Evolutionary conservation across 1,284 basidiomycete species (phyloP), one percentile per base, ranked within the genome.

Genomic region (Moesziomyces parantarcticus): DNA sequence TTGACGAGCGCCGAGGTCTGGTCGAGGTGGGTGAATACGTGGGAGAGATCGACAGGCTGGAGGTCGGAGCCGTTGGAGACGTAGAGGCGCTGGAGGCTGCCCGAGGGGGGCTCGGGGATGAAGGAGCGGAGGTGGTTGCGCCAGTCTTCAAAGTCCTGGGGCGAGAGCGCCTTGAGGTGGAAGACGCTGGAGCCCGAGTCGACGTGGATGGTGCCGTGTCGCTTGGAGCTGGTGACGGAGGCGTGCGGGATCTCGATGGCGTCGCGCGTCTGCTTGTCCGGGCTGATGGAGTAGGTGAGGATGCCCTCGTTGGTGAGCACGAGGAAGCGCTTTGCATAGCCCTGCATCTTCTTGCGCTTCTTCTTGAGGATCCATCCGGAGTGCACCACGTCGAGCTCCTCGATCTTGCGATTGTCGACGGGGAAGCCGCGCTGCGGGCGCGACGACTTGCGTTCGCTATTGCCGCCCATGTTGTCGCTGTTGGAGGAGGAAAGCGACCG

Each of bases 281-380:
- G 79, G 26, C 55, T 47, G 45, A 79, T 54, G 0, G 80, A 50
- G 48, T 83, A 83, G 16, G 78, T 77, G 48, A 83, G 76, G 22
- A 74, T 66, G 45, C 82, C 82, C 44, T 83, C 62, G 32, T 60
- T 64, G 51, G 75, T 78, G 8, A 83, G 76, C 23, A 79, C 65
- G 26, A 83, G 78, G 67, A 72, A 83, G 39, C 82, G 76, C 58
- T 81, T 82, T 52, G 82, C 82, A 36, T 83, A 83, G 18, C 81
- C 81, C 49, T 83, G 81, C 76, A 83, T 82, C 65, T 81, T 83
- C 71, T 83, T 83, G 50, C 81, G 73, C 76, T 83, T 83, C 75
- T 82, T 83, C 57, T 83, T 83, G 47, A 83, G 68, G 22, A 83
- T 81, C 80, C 80, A 83, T 60, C 81, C 81, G 9, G 76, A 75